Base-by-base conservation (phyloP, 306 rosid species). In the Trifolium repens region DNA sequence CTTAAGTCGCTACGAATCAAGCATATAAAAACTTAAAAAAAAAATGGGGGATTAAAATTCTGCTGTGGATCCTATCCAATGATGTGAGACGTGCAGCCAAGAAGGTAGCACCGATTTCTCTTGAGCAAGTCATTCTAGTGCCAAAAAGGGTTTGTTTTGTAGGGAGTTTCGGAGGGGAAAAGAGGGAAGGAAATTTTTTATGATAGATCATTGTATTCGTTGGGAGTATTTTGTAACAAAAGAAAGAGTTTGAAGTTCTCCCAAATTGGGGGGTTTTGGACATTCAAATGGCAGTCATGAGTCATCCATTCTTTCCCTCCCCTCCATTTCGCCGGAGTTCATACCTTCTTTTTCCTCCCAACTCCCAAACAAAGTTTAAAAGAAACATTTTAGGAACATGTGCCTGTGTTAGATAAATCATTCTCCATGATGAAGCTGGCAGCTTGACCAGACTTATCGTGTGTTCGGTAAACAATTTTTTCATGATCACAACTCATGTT, bases 31-130 rank as follows among this genome's bases (percentile, higher is more conserved):
- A 44, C 30, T 30, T 30, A 59, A 65, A 32, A 26, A 37, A 32
- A 19, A 61, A 4, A 4, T 4, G 13, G 46, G 47, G 55, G 40
- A 42, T 12, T 35, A 69, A 47, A 54, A 4, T 13, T 22, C 24
- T 22, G 24, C 24, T 22, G 24, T n/a, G n/a, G n/a, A n/a, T n/a
- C n/a, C n/a, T n/a, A n/a, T n/a, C n/a, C n/a, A n/a, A n/a, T 49
- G 52, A 63, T 54, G 40, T 1, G 19, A 78, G 65, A 52, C 14
- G 43, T 15, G 73, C 73, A 22, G 42, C 63, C 47, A 15, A 59
- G 62, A 67, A 49, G n/a, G 7, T 17, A 65, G 55, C 59, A 24
- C 30, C 14, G 26, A 61, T 34, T 62, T 69, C 54, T 69, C 53
- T 59, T 62, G 26, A 43, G 32, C 71, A 22, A 14, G 53, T 55